These are phyloP conservation scores for Ogataea trehalophila DNA, from an alignment of 805 yeast genomes.

Conservation along the genomic window DNA sequence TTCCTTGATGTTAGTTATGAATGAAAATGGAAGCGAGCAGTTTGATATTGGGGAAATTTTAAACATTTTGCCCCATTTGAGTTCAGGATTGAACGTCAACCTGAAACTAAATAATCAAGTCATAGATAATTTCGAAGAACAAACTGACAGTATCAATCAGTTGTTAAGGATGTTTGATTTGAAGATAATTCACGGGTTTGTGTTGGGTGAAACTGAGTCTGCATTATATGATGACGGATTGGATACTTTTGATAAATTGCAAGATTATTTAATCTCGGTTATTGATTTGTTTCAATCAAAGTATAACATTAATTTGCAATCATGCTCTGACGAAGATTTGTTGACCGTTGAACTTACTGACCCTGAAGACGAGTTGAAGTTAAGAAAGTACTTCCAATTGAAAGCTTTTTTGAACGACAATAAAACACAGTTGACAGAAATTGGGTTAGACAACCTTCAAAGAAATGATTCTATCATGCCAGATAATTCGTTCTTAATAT, in stretches of 20 bases:
- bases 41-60: conserved; percentile 37
- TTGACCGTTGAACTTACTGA: not conserved
- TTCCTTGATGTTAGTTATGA: conserved; percentile 34
- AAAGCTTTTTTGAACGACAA: conserved; percentile 50
- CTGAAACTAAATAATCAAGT: conserved; percentile 51
- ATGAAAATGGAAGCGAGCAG: conserved; percentile 23
- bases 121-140: conserved; percentile 18
- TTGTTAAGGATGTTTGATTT: conserved; percentile 22
- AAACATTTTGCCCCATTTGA: conserved; percentile 55
- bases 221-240: conserved; percentile 2
- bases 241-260: conserved; percentile 26
- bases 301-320: conserved; percentile 5
- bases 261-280: conserved; percentile 24
- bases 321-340: conserved; percentile 3
- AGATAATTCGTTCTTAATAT: conserved; percentile 55
- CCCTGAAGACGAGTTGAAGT: conserved; percentile 1
- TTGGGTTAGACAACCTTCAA: conserved; percentile 52
- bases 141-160: conserved; percentile 15
- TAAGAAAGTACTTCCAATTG: conserved; percentile 9
- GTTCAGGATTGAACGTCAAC: conserved; percentile 67
- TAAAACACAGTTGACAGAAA: conserved; percentile 69
- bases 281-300: conserved; percentile 9
- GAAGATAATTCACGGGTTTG: conserved; percentile 73
- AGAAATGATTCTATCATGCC: conserved; percentile 30
- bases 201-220: conserved; percentile 4